Evolutionary conservation across 495 filamentous ascomycete genomes (phyloP).

Genomic region (Penicillium crystallinum): DNA sequence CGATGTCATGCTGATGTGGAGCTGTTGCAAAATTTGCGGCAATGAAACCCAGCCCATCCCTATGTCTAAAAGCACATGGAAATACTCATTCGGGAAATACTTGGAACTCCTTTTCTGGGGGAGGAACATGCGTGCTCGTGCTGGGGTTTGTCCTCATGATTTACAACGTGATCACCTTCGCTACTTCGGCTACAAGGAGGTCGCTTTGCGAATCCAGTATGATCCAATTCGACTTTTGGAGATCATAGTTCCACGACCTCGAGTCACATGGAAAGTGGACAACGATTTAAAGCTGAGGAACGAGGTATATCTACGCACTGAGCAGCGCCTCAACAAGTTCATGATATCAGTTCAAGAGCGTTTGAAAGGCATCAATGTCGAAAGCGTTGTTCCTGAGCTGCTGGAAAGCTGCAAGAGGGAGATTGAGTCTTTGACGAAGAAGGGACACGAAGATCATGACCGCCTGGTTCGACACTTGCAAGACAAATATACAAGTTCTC

Average conservation of each 20-base stretch:
- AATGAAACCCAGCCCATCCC: constrained; percentile 84
- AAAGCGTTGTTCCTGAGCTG: constrained; percentile 85
- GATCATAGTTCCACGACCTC: constrained; percentile 83
- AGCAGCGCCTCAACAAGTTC: constrained; percentile 77
- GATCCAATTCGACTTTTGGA: constrained; percentile 91
- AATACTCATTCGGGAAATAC: constrained; percentile 98
- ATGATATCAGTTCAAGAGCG: constrained; percentile 78
- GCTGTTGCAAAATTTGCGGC: constrained; percentile 83
- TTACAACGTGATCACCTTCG: constrained; percentile 86
- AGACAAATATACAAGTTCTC: constrained; percentile 83
- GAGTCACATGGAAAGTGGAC: constrained; percentile 95
- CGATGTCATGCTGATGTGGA: constrained; percentile 95
- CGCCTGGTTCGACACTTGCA: constrained; percentile 71
- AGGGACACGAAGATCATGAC: constrained; percentile 74
- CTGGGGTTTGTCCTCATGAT: constrained; percentile 86
- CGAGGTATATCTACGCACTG: constrained; percentile 73
- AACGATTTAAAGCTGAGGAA: constrained; percentile 88
- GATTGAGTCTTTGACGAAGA: constrained; percentile 67
- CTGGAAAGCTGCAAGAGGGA: constrained; percentile 73
- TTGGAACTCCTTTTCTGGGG: constrained; percentile 96
- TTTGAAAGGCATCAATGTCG: constrained; percentile 80
- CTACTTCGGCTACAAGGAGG: constrained; percentile 84
- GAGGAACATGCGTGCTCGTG: constrained; percentile 69
- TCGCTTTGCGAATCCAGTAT: constrained; percentile 84
- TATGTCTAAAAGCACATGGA: constrained; percentile 96